Conservation (phyloP, 306 rosid species). For the Psophocarpus tetragonolobus region DNA sequence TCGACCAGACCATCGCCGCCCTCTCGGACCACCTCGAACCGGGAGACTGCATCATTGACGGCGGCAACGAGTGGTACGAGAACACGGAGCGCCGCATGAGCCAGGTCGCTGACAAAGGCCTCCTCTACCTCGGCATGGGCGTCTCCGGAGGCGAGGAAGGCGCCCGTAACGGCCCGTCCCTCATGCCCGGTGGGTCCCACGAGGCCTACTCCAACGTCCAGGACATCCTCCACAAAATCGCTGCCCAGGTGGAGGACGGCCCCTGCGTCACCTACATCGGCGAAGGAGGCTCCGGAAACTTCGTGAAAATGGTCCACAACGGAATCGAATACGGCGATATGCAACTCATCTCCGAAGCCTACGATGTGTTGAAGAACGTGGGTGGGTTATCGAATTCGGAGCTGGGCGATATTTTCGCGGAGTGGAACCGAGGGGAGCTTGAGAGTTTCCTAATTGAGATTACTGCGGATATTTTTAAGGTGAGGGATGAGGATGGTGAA, state of each 20-base stretch:
- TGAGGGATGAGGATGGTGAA: slow-evolving; percentile 66
- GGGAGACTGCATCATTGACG: slow-evolving; percentile 84
- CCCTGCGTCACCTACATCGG: slow-evolving; percentile 91
- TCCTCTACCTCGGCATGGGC: slow-evolving; percentile 88
- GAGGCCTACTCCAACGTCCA: slow-evolving; percentile 66
- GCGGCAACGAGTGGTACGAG: slow-evolving; percentile 95
- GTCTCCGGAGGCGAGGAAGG: slow-evolving; percentile 98
- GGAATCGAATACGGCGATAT: slow-evolving; percentile 94
- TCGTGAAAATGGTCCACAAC: slow-evolving; percentile 93
- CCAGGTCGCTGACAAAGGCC: slow-evolving; percentile 41
- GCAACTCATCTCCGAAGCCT: slow-evolving; percentile 93
- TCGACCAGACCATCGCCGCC: slow-evolving; percentile 85
- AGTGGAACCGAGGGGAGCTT: slow-evolving; percentile 89
- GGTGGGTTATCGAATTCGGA: slow-evolving; percentile 74
- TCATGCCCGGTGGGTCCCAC: slow-evolving; percentile 88
- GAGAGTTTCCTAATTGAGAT: slow-evolving; percentile 88
- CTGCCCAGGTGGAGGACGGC: slow-evolving; percentile 93
- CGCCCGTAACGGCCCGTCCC: slow-evolving; percentile 80
- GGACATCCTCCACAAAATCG: slow-evolving; percentile 69
- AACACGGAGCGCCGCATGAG: slow-evolving; percentile 79
- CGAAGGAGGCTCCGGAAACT: slow-evolving; percentile 87
- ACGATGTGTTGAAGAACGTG: slow-evolving; percentile 79
- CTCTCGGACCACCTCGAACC: slow-evolving; percentile 75
- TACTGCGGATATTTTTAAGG: slow-evolving; percentile 85
- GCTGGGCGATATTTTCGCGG: slow-evolving; percentile 61